phyloP scores from a whole-genome alignment of 441 rosid genomes.

The Flueggea neowawraea region DNA sequence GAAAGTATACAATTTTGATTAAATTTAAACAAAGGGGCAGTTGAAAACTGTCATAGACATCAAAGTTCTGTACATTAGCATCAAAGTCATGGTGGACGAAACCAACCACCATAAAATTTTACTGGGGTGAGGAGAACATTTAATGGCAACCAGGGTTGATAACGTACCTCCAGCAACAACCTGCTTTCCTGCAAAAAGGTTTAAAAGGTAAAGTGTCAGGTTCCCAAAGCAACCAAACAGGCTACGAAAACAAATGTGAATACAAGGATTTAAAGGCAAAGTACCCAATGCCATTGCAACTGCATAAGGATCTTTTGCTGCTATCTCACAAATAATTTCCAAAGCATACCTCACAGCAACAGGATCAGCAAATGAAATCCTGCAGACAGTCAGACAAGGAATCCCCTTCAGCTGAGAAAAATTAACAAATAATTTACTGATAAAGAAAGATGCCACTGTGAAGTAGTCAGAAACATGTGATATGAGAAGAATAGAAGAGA shows the following conservation, averaged over 20 bases:
- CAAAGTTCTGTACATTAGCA: no score
- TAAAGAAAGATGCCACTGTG: neutral
- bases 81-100: no score
- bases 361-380: slow-evolving; percentile 95
- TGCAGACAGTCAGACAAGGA: slow-evolving; percentile 26
- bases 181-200: slow-evolving; percentile 75
- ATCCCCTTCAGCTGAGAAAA: neutral
- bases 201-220: slow-evolving; percentile 9
- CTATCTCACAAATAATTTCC: slow-evolving; percentile 87
- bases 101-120: neutral
- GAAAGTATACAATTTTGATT: no score
- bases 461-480: no score
- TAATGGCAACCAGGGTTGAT: neutral
- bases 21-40: no score
- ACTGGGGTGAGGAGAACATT: neutral
- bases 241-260: no score
- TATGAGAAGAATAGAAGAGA: no score
- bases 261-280: neutral
- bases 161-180: slow-evolving; percentile 81
- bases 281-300: slow-evolving; percentile 97
- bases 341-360: slow-evolving; percentile 98
- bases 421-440: no score
- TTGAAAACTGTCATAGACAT: no score
- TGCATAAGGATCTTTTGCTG: slow-evolving; percentile 88
- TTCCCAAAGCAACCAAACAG: no score